Evolutionary conservation across 2,329 filamentous ascomycete genomes (phyloP).

Genomic region (Penicillium frequentans): DNA sequence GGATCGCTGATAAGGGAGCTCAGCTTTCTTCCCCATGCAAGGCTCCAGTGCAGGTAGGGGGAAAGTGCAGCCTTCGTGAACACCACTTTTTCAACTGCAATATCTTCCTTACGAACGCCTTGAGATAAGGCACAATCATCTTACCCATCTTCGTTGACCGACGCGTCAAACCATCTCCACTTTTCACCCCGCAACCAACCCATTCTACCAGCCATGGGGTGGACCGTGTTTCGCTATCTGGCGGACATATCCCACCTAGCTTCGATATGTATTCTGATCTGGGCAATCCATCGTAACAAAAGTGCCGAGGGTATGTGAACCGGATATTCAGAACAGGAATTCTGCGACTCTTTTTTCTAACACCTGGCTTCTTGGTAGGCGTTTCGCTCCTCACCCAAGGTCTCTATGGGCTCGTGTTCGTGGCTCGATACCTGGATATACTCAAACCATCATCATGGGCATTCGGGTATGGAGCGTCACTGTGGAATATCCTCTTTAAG

Average conservation of each 20-base stretch:
- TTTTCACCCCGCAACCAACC: neutral
- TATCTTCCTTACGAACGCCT: neutral
- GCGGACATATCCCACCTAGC: constrained; percentile 81
- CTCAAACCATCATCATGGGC: constrained; percentile 50
- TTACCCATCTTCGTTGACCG: neutral
- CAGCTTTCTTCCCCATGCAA: constrained; percentile 6
- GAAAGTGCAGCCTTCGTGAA: neutral
- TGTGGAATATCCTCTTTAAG: constrained; percentile 67
- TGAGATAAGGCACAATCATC: neutral
- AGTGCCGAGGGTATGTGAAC: constrained; percentile 70
- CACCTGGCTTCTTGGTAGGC: constrained; percentile 49
- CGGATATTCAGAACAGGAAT: neutral
- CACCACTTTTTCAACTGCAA: neutral
- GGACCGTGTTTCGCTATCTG: constrained; percentile 67
- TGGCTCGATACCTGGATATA: constrained; percentile 82
- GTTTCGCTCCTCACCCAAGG: constrained; percentile 87
- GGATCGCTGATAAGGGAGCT: constrained; percentile 14
- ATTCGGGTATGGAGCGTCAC: constrained; percentile 1
- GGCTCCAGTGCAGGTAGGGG: constrained; percentile 1
- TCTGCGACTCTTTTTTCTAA: neutral
- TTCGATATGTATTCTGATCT: constrained; percentile 88
- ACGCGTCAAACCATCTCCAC: neutral
- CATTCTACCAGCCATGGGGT: constrained; percentile 13
- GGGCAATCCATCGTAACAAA: constrained; percentile 82
- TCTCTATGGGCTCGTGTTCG: constrained; percentile 83